A percentile compares a stretch with the other conserved stretches of the same genome.
Evolutionary conservation across 163 green algal species (phyloP).

Genomic region (Scenedesmus sp.): DNA sequence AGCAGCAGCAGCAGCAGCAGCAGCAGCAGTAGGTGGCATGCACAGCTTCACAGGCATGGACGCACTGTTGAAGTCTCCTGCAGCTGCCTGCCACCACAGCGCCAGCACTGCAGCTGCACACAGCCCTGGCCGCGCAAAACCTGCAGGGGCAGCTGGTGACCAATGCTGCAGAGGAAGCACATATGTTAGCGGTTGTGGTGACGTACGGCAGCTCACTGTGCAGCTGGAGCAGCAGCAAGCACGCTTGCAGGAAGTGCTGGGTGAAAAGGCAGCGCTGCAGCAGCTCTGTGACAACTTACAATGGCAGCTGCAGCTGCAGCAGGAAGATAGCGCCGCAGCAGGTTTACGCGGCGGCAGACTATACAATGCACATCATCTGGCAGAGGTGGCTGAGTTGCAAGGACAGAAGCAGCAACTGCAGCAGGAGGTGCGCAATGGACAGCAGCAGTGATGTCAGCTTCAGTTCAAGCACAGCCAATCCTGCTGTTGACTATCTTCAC

Average conservation of each 20-base stretch:
- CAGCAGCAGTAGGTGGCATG: not conserved
- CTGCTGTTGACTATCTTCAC: not conserved
- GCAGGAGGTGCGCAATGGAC: not conserved
- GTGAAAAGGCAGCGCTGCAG: not conserved
- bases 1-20: not conserved
- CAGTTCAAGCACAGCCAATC: not conserved
- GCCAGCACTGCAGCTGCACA: not conserved
- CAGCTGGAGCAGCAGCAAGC: constrained; percentile 9
- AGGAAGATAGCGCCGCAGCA: not conserved
- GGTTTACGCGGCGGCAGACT: not conserved
- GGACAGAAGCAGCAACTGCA: constrained; percentile 25
- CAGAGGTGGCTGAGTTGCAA: constrained; percentile 1
- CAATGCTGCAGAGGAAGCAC: not conserved
- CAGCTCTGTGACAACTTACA: constrained; percentile 1
- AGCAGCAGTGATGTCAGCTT: not conserved
- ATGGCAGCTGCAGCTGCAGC: constrained; percentile 27
- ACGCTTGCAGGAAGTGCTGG: not conserved
- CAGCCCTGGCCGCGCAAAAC: not conserved
- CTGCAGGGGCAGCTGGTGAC: not conserved
- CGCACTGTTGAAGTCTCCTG: not conserved
- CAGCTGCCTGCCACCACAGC: not conserved
- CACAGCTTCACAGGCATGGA: not conserved
- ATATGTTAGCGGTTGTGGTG: not conserved
- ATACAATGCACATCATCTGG: not conserved
- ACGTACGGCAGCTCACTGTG: not conserved